Conservation (phyloP, 2,329 filamentous ascomycete genomes). For the Diaporthe nobilis region DNA sequence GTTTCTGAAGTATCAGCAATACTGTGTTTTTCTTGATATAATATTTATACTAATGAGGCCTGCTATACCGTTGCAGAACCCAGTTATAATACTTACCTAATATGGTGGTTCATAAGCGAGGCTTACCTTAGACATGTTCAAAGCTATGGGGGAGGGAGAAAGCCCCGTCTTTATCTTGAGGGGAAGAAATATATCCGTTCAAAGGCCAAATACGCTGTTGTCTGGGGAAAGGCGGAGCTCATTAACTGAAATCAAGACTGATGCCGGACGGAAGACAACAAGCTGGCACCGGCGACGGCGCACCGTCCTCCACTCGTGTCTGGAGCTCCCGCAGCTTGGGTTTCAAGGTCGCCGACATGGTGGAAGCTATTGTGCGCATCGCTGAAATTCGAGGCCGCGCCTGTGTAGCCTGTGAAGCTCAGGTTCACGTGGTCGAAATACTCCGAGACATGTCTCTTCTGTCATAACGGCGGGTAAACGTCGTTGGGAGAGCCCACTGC, state of each 20-base stretch:
- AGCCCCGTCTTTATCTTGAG: no score
- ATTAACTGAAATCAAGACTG: neutral
- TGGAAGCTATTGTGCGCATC: neutral
- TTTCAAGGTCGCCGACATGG: neutral
- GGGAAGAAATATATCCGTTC: no score
- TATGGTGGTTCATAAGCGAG: neutral
- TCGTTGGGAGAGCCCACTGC: neutral
- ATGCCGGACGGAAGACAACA: neutral
- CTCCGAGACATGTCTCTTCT: neutral
- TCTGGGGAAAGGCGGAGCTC: neutral
- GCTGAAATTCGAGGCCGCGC: neutral
- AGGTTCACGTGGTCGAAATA: neutral
- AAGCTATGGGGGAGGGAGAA: no score
- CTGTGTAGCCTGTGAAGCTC: neutral
- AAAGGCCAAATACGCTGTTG: neutral
- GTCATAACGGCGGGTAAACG: neutral
- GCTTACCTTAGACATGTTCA: neutral
- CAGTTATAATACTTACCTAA: neutral
- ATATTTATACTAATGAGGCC: no score
- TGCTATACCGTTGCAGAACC: no score
- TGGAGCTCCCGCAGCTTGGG: no score
- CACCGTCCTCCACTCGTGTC: neutral
- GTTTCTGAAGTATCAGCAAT: no score
- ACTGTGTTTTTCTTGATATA: no score
- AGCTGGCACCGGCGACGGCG: neutral